Base-by-base conservation (phyloP, 140 eudicot species). In the Cichorium intybus region DNA sequence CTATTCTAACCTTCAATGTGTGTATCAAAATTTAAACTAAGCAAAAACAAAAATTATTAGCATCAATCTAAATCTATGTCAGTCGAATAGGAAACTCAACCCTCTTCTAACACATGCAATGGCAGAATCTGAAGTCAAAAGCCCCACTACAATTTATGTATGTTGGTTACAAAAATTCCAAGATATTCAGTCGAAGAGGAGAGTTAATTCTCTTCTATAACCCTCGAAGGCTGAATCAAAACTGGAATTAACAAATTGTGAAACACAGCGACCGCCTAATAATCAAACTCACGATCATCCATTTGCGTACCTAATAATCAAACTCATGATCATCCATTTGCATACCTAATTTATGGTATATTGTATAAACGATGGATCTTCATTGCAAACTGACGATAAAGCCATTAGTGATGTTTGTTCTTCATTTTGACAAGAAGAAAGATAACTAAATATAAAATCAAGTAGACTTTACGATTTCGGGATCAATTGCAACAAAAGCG, bases 401-500 rank as follows among this genome's bases (percentile, higher is more conserved):
- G n/a, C n/a, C n/a, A n/a, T n/a, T n/a, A n/a, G n/a, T n/a, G n/a
- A n/a, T n/a, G n/a, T n/a, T n/a, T n/a, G n/a, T n/a, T n/a, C n/a
- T n/a, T n/a, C n/a, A n/a, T n/a, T n/a, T n/a, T n/a, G n/a, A n/a
- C n/a, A n/a, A n/a, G n/a, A n/a, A n/a, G n/a, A n/a, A n/a, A n/a
- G n/a, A n/a, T n/a, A n/a, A n/a, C n/a, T n/a, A n/a, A n/a, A n/a
- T n/a, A n/a, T n/a, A n/a, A n/a, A n/a, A n/a, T n/a, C n/a, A n/a
- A n/a, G n/a, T n/a, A n/a, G n/a, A n/a, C n/a, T n/a, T n/a, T n/a
- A n/a, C n/a, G n/a, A n/a, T n/a, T n/a, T n/a, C n/a, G n/a, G 92
- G 96, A 29, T 87, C 85, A 34, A 83, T 60, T 57, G 96, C 93
- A 67, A 91, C 84, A 64, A 91, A 91, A 56, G 96, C 91, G 48